These are phyloP conservation scores for Erodium moschatum DNA, from an alignment of 441 rosid genomes.

Conservation along the genomic window DNA sequence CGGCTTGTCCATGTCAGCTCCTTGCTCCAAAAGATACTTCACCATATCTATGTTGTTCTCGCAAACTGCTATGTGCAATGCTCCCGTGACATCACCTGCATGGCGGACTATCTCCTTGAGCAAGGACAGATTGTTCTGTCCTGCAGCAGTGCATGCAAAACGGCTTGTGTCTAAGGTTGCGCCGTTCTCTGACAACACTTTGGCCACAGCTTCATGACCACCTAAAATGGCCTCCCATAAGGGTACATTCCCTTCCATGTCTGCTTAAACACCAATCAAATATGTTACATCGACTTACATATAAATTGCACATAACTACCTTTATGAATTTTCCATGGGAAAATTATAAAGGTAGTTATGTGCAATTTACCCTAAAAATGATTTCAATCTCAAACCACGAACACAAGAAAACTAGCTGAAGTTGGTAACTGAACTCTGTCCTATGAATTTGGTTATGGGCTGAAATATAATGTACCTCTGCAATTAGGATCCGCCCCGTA, in stretches of 20 bases:
- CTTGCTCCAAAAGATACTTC: constrained; percentile 54
- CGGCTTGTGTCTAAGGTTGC: constrained; percentile 46
- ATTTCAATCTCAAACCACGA: too few relatives aligned
- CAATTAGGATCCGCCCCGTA: constrained; percentile 66
- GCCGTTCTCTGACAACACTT: constrained; percentile 56
- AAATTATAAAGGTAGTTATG: too few relatives aligned
- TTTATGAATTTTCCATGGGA: too few relatives aligned
- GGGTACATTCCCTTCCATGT: constrained; percentile 71
- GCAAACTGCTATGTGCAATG: constrained; percentile 62
- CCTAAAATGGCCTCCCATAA: constrained; percentile 82
- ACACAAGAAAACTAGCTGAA: too few relatives aligned
- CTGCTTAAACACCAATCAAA: constrained; percentile 28
- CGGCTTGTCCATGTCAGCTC: constrained; percentile 61
- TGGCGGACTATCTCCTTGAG: constrained; percentile 44
- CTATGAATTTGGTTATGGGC: too few relatives aligned
- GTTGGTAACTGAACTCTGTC: too few relatives aligned
- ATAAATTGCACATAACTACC: too few relatives aligned
- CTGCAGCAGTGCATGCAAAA: constrained; percentile 48
- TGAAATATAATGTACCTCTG: constrained; percentile 37
- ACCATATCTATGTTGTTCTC: constrained; percentile 66
- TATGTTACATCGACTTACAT: too few relatives aligned
- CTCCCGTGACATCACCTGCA: constrained; percentile 57
- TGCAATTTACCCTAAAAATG: too few relatives aligned
- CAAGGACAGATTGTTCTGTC: constrained; percentile 49
- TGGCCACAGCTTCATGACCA: constrained; percentile 41